phyloP scores from a whole-genome alignment of 768 basidiomycete species.

The Calocera cornea region DNA sequence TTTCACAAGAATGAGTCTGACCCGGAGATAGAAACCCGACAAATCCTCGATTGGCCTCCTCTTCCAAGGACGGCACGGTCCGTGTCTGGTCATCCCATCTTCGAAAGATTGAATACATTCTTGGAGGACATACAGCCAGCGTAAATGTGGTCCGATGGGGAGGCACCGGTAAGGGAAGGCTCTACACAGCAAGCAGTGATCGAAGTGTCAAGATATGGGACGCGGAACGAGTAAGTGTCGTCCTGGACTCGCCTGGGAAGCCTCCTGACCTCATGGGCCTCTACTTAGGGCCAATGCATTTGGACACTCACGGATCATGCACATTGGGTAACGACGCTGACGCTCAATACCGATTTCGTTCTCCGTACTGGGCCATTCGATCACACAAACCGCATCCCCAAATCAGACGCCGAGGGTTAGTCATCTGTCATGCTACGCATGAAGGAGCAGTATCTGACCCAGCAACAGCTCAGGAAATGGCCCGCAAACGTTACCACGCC shows the following conservation, averaged over 20 bases:
- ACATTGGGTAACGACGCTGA: slow-evolving; percentile 96
- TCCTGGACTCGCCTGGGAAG: background rate
- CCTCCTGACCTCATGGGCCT: too few relatives aligned
- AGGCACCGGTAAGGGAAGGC: slow-evolving; percentile 63
- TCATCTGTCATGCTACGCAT: slow-evolving; percentile 5
- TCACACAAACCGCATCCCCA: slow-evolving; percentile 64
- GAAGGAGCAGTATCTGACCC: slow-evolving; percentile 5
- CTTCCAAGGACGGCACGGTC: slow-evolving; percentile 92
- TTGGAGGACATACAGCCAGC: slow-evolving; percentile 86
- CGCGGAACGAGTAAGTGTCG: slow-evolving; percentile 46
- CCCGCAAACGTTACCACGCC: slow-evolving; percentile 62
- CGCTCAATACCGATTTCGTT: slow-evolving; percentile 89
- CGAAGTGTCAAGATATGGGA: slow-evolving; percentile 92
- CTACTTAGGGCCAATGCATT: slow-evolving; percentile 59
- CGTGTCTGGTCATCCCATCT: slow-evolving; percentile 79
- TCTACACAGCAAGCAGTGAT: slow-evolving; percentile 94
- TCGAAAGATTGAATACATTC: slow-evolving; percentile 60
- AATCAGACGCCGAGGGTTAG: slow-evolving; percentile 70
- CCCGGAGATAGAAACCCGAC: slow-evolving; percentile 45
- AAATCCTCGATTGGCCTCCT: slow-evolving; percentile 77
- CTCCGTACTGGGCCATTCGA: slow-evolving; percentile 92
- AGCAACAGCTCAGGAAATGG: slow-evolving; percentile 55
- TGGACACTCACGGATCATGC: slow-evolving; percentile 88
- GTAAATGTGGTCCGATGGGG: slow-evolving; percentile 97
- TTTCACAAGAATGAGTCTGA: background rate